phyloP scores from a whole-genome alignment of 2,329 filamentous ascomycete genomes.

The Aaosphaeria arxii region DNA sequence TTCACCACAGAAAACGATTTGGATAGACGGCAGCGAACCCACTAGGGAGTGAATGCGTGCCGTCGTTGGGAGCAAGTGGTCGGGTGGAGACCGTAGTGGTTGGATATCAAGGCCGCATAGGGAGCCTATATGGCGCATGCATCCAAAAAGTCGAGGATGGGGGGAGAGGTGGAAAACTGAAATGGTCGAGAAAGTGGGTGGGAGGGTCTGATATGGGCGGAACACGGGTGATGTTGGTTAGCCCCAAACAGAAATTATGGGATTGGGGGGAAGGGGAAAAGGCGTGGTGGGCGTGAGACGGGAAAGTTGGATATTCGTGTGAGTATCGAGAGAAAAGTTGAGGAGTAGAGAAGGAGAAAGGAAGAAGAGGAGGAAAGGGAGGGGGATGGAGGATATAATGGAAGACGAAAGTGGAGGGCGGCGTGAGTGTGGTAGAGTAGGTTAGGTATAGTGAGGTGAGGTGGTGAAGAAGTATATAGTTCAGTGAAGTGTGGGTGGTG shows the following conservation, averaged over 20 bases:
- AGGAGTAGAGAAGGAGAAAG: conserved; percentile 15
- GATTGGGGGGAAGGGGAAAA: not conserved
- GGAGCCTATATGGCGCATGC: conserved; percentile 32
- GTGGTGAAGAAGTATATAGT: not conserved
- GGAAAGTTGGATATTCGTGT: not conserved
- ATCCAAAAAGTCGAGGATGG: conserved; percentile 20
- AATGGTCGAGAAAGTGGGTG: not conserved
- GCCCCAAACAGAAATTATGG: not conserved
- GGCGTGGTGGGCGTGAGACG: not conserved
- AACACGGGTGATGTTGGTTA: not conserved
- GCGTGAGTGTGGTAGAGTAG: not conserved
- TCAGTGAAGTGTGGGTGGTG: not conserved
- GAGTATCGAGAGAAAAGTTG: too few relatives aligned
- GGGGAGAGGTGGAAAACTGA: conserved; percentile 10
- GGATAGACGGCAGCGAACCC: conserved; percentile 17
- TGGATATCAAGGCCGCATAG: conserved; percentile 38
- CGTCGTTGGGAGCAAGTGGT: conserved; percentile 23
- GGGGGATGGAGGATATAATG: not conserved
- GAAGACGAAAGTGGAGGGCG: not conserved
- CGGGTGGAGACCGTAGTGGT: conserved; percentile 22
- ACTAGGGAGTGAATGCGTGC: conserved; percentile 17
- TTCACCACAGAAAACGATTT: conserved; percentile 12
- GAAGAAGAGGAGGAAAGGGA: not conserved
- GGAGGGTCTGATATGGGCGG: not conserved
- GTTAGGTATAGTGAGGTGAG: not conserved